Conservation (phyloP, 2,329 filamentous ascomycete species). For the Mycosphaerella sp. region DNA sequence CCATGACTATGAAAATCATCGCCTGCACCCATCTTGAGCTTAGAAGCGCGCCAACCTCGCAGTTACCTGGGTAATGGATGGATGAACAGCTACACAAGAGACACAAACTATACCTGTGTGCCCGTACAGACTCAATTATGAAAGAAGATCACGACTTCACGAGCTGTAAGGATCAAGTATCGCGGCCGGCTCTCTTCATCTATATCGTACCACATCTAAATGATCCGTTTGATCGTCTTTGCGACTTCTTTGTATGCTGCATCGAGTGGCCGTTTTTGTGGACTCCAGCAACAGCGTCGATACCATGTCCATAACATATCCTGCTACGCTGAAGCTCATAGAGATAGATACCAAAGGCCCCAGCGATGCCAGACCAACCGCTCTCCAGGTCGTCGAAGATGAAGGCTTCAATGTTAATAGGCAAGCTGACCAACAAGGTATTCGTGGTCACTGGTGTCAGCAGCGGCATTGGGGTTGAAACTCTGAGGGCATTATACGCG, state of each 20-base stretch:
- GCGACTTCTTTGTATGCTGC: neutral
- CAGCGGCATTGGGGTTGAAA: constrained; percentile 41
- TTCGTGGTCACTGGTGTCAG: constrained; percentile 39
- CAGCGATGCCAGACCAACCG: constrained; percentile 19
- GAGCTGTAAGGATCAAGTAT: no score
- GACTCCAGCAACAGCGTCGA: neutral
- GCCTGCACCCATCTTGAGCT: no score
- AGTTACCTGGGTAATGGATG: no score
- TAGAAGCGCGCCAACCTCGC: no score
- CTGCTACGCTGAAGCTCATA: constrained; percentile 12
- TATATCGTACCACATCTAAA: no score
- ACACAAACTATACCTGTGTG: no score
- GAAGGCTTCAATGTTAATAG: constrained; percentile 11
- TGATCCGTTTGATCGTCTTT: no score
- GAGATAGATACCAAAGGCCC: constrained; percentile 8
- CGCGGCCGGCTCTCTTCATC: no score
- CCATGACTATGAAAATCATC: no score
- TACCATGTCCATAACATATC: neutral
- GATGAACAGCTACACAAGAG: no score
- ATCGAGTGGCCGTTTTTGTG: neutral
- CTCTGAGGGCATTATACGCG: constrained; percentile 38
- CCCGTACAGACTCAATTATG: no score
- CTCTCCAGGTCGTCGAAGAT: constrained; percentile 22
- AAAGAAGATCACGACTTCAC: no score
- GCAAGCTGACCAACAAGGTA: constrained; percentile 33